Evolutionary conservation across 371 early-diverging fungal genomes (phyloP).

Genomic region (Mortierella sp.): DNA sequence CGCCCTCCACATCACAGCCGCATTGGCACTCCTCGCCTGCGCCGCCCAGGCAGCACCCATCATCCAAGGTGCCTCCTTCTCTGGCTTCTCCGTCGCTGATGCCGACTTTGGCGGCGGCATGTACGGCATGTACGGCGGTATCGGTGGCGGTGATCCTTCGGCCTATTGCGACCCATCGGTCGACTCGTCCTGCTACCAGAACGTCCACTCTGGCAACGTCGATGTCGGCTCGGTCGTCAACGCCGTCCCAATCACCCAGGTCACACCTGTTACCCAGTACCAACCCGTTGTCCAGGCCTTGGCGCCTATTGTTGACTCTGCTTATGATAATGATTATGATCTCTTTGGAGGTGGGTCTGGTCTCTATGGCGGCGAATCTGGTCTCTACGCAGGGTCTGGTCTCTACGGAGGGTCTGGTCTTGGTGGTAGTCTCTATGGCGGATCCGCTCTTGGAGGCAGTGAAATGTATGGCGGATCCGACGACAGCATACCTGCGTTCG

Average conservation of each 20-base stretch:
- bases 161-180: conserved; percentile 1
- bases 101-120: background rate
- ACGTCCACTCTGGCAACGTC: conserved; percentile 35
- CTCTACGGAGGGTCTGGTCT: background rate
- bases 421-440: background rate
- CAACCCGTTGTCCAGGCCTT: conserved; percentile 37
- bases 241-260: conserved; percentile 32
- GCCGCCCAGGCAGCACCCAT: conserved; percentile 34
- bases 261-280: conserved; percentile 45
- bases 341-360: background rate
- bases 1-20: conserved; percentile 29
- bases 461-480: background rate
- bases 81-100: background rate
- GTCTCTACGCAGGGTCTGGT: background rate
- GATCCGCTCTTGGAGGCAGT: background rate
- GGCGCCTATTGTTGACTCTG: conserved; percentile 40
- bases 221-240: conserved; percentile 31
- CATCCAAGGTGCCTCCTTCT: background rate
- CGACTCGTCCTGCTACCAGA: conserved; percentile 22
- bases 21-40: conserved; percentile 28
- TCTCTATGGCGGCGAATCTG: background rate
- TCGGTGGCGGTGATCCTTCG: background rate
- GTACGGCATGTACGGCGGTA: too few species aligned
- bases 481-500: background rate
- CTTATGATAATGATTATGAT: conserved; percentile 6